These are phyloP conservation scores for Penicillium sp. DNA, from an alignment of 2,329 filamentous ascomycete species.

Conservation along the genomic window DNA sequence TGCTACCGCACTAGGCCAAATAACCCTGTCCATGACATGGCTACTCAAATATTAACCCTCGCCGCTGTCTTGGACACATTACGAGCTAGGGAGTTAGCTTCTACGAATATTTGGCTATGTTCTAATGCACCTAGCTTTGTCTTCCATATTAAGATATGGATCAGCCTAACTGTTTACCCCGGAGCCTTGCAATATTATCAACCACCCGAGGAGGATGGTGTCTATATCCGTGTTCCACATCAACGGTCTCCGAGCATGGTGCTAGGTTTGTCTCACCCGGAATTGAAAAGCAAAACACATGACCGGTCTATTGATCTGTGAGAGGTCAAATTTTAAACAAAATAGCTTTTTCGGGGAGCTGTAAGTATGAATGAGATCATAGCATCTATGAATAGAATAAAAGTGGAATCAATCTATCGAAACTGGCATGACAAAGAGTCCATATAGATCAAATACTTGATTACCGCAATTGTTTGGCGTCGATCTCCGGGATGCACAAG, in stretches of 20 bases:
- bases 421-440: neutral
- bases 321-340: neutral
- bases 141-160: neutral
- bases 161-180: neutral
- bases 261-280: neutral
- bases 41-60: neutral
- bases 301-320: neutral
- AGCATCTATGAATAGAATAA: neutral
- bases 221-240: constrained; percentile 16
- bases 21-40: neutral
- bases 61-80: neutral
- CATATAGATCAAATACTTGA: neutral
- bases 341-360: neutral
- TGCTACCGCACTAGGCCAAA: neutral
- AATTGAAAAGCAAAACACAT: neutral
- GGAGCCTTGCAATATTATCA: neutral
- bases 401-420: neutral
- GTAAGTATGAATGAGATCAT: neutral
- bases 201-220: neutral
- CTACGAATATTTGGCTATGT: neutral
- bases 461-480: neutral
- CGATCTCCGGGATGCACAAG: neutral
- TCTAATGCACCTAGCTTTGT: neutral
- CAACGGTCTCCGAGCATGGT: constrained; percentile 16
- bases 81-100: neutral